Percentiles rank a stretch among this genome's conserved stretches.
Evolutionary conservation across 2,329 filamentous ascomycete genomes (phyloP).

Genomic region (Aspergillus japonicus): DNA sequence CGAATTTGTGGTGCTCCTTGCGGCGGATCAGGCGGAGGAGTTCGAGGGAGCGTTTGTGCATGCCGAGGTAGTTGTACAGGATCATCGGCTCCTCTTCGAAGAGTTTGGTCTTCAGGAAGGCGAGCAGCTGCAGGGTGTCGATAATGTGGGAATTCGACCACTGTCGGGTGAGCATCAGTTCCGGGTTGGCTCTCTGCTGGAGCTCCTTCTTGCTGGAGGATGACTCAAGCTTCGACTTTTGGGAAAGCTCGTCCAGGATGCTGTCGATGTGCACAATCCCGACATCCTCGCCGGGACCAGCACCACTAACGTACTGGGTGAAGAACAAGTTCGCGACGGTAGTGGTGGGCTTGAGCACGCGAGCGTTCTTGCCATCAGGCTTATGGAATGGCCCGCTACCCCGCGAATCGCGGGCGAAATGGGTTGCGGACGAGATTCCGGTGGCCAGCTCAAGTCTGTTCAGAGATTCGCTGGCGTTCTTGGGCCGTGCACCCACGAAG

Average conservation of each 20-base stretch:
- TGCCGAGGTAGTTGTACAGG: conserved; percentile 32
- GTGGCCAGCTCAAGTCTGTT: conserved; percentile 30
- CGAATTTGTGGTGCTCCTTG: conserved; percentile 30
- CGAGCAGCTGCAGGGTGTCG: conserved; percentile 25
- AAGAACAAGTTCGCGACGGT: conserved; percentile 25
- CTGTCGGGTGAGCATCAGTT: conserved; percentile 10
- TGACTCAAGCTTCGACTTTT: conserved; percentile 13
- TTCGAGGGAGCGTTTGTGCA: conserved; percentile 30
- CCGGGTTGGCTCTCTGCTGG: conserved; percentile 1
- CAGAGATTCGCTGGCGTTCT: conserved; percentile 26
- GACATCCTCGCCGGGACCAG: conserved; percentile 8
- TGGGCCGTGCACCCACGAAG: conserved; percentile 29
- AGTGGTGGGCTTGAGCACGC: conserved; percentile 27
- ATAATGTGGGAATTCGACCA: conserved; percentile 25
- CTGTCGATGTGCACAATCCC: conserved; percentile 15
- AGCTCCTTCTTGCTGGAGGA: conserved; percentile 10
- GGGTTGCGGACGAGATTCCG: conserved; percentile 26
- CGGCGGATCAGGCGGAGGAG: conserved; percentile 25
- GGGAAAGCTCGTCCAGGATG: conserved; percentile 22
- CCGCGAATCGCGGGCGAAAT: conserved; percentile 29
- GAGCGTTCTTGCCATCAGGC: conserved; percentile 22
- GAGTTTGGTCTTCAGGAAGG: conserved; percentile 24
- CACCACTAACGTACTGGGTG: conserved; percentile 17
- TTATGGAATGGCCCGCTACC: conserved; percentile 14
- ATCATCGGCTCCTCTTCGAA: conserved; percentile 30